Evolutionary conservation across 805 yeast species (phyloP).

Genomic region (Danielia oregonensis): DNA sequence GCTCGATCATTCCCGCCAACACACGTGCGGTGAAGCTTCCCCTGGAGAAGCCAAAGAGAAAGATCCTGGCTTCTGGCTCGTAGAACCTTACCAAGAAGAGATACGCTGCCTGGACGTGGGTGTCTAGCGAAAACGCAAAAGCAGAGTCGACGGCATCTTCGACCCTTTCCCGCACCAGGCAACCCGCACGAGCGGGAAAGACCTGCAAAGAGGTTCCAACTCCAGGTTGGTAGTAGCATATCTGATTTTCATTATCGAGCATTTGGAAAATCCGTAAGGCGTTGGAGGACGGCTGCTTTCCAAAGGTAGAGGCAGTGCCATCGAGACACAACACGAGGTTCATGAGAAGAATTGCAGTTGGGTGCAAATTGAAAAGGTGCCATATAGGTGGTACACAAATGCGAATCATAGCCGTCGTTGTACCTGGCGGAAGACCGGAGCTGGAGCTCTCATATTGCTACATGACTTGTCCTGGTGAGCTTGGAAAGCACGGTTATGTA

Average conservation of each 20-base stretch:
- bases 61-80: constrained; percentile 47
- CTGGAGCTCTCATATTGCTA: no score
- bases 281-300: constrained; percentile 52
- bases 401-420: no score
- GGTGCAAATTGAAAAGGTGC: no score
- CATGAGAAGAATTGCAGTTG: no score
- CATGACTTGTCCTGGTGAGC: no score
- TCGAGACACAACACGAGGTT: constrained; percentile 57
- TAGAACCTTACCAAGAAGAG: constrained; percentile 48
- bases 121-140: constrained; percentile 52
- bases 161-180: no score
- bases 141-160: constrained; percentile 44
- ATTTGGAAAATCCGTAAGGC: constrained; percentile 50
- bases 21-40: constrained; percentile 68
- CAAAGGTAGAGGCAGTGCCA: constrained; percentile 60
- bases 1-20: constrained; percentile 60
- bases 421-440: no score
- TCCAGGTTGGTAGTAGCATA: constrained; percentile 68
- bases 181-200: no score
- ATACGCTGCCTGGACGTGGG: constrained; percentile 58
- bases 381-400: no score
- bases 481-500: no score
- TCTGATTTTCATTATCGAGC: constrained; percentile 39
- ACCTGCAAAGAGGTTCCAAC: constrained; percentile 48
- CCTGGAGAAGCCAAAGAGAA: constrained; percentile 56